Evolutionary conservation across 1,284 basidiomycete genomes (phyloP).

Genomic region (Thelephora terrestris): DNA sequence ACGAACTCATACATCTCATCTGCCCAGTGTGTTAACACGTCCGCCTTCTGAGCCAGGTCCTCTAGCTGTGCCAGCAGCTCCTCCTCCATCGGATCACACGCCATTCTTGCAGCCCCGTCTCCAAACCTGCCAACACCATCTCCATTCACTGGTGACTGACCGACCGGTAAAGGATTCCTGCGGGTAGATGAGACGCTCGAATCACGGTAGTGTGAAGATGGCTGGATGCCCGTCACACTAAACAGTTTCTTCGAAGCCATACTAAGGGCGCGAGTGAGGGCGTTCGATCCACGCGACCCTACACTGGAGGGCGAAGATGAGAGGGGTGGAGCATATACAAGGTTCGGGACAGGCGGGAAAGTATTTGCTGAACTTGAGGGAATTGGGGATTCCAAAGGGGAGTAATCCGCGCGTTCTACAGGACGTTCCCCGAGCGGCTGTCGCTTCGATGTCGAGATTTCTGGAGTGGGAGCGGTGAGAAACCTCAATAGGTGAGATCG

Average conservation of each 20-base stretch:
- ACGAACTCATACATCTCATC: conserved; percentile 86
- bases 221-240: conserved; percentile 35
- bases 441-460: conserved; percentile 51
- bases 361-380: conserved; percentile 32
- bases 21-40: conserved; percentile 86
- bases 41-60: conserved; percentile 91
- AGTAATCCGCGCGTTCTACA: conserved; percentile 21
- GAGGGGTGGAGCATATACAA: conserved; percentile 30
- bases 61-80: conserved; percentile 69
- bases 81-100: conserved; percentile 74
- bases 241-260: conserved; percentile 89
- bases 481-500: conserved; percentile 5
- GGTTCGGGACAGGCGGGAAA: conserved; percentile 53
- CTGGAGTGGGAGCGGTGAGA: conserved; percentile 27
- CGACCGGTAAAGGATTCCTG: conserved; percentile 34
- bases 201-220: conserved; percentile 20
- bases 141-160: conserved; percentile 24
- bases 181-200: conserved; percentile 36
- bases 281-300: conserved; percentile 54
- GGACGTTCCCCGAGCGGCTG: conserved; percentile 46
- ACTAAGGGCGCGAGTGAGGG: conserved; percentile 78
- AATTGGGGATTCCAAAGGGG: conserved; percentile 19
- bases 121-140: conserved; percentile 1
- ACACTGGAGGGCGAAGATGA: conserved; percentile 57
- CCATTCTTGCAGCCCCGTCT: conserved; percentile 8